A percentile compares a stretch with the other conserved stretches of the same genome.
Conservation (phyloP, 768 basidiomycete genomes). For the Lentinus brumalis region DNA sequence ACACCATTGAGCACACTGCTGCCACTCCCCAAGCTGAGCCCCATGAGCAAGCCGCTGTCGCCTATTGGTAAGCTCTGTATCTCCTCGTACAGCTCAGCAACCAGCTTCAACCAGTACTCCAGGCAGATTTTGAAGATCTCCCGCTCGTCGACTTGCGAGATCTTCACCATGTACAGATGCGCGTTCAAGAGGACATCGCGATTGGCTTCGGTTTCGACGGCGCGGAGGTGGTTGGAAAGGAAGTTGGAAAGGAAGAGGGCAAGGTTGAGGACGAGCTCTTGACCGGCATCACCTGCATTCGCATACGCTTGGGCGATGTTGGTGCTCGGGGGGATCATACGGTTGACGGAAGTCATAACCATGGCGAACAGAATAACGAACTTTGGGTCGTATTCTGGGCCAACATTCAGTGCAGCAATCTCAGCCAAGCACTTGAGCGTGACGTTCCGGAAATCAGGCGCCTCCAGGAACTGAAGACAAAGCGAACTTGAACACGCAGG, state of each 20-base stretch:
- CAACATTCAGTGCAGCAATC: conserved; percentile 92
- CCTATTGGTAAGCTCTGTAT: conserved; percentile 90
- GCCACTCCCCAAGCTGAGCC: conserved; percentile 78
- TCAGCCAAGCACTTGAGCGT: conserved; percentile 96
- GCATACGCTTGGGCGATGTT: conserved; percentile 93
- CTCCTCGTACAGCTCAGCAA: conserved; percentile 96
- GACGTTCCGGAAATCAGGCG: conserved; percentile 95
- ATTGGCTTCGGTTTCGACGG: conserved; percentile 90
- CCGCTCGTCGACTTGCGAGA: conserved; percentile 96
- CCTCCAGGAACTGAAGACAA: conserved; percentile 84
- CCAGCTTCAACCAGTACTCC: conserved; percentile 97
- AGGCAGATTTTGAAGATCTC: conserved; percentile 99
- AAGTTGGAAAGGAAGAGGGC: conserved; percentile 98
- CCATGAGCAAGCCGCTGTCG: conserved; percentile 85
- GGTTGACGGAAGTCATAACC: conserved; percentile 97
- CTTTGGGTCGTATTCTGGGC: conserved; percentile 96
- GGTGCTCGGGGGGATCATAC: conserved; percentile 94
- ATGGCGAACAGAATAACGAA: conserved; percentile 97
- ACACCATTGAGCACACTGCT: conserved; percentile 74
- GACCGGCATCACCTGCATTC: conserved; percentile 87
- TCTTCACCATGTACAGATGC: conserved; percentile 97
- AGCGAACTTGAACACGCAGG: conserved; percentile 9
- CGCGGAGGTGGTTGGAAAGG: conserved; percentile 87
- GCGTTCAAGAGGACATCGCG: conserved; percentile 95
- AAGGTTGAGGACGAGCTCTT: conserved; percentile 96